Base-by-base conservation (phyloP, 2,329 filamentous ascomycete genomes). In the Nothomitra cinnamomea region DNA sequence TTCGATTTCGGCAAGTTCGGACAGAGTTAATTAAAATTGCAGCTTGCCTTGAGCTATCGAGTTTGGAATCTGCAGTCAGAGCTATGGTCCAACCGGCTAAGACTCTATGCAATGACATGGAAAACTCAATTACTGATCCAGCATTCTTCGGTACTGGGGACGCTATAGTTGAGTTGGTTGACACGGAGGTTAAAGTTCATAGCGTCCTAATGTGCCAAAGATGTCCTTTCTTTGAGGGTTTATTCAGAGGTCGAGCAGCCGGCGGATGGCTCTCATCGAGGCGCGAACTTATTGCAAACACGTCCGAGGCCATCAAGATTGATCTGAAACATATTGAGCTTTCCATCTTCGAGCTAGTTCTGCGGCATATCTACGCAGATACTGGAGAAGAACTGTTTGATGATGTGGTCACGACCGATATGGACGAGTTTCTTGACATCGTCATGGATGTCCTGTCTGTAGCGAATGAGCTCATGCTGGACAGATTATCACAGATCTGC, bases 391-490 rank as follows among this genome's bases (percentile, higher is more conserved):
- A 89, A 56, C 70, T 96, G 1, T 96, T 98, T 61, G 80, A 95
- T 58, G 73, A 83, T 32, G 76, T 92, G 3, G 76, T 83, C 15
- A 76, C 78, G 36, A 70, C 78, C 15, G 81, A 82, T 56, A 68
- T 94, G 4, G 88, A 95, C 59, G 83, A 88, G 47, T 88, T 95
- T 57, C 79, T 89, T 3, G 88, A 96, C 60, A 72, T 92, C n/a
- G 76, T 95, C 7, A 77, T 96, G 69, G 88, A 95, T 60, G 85
- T 96, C 45, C 83, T 96, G 76, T 80, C 80, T 54, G 83, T 87
- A 52, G 87, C 89, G 12, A 92, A 98, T 63, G 90, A 98, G 66
- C 71, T 98, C 55, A 95, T 98, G 89, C 76, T 98, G 48, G 88
- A 95, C 64, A 78, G 89, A 5, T 70, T 98, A 3, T 87, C 87